phyloP scores from a whole-genome alignment of 768 basidiomycete species.

The Gymnopilus junonius region DNA sequence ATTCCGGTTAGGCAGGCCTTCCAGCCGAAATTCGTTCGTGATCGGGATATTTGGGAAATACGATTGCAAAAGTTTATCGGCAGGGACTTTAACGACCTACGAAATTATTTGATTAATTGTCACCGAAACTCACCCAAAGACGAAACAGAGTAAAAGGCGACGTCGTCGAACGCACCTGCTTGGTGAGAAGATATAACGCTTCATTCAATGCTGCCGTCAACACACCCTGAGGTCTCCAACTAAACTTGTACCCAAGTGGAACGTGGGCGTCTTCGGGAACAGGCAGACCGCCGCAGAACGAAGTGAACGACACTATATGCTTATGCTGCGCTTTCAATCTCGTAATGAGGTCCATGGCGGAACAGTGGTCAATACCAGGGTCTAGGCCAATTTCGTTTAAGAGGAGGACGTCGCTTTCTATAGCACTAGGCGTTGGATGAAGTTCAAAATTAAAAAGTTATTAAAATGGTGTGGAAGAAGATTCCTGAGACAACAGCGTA shows the following conservation, averaged over 20 bases:
- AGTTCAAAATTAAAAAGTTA: no score
- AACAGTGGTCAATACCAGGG: constrained; percentile 89
- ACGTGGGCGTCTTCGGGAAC: constrained; percentile 67
- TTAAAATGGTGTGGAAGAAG: no score
- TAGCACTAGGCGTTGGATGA: constrained; percentile 49
- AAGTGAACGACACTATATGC: constrained; percentile 72
- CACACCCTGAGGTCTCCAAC: constrained; percentile 92
- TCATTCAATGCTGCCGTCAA: constrained; percentile 77
- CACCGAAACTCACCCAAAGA: no score
- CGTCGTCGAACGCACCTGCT: constrained; percentile 51
- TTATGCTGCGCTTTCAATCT: constrained; percentile 55
- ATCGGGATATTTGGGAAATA: constrained; percentile 73
- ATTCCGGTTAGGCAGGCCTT: constrained; percentile 88
- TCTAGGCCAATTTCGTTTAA: constrained; percentile 92
- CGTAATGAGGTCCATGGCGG: constrained; percentile 73
- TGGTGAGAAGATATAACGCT: constrained; percentile 66
- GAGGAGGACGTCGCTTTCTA: constrained; percentile 65
- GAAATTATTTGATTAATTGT: no score
- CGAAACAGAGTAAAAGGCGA: no score
- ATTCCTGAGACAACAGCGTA: no score
- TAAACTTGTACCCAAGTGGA: constrained; percentile 90
- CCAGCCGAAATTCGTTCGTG: constrained; percentile 63
- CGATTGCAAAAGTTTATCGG: constrained; percentile 55
- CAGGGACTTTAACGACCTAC: constrained; percentile 25
- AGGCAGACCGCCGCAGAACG: constrained; percentile 93